These are phyloP conservation scores for Ceratobasidium sp. DNA, from an alignment of 1,284 basidiomycete species.

Conservation along the genomic window DNA sequence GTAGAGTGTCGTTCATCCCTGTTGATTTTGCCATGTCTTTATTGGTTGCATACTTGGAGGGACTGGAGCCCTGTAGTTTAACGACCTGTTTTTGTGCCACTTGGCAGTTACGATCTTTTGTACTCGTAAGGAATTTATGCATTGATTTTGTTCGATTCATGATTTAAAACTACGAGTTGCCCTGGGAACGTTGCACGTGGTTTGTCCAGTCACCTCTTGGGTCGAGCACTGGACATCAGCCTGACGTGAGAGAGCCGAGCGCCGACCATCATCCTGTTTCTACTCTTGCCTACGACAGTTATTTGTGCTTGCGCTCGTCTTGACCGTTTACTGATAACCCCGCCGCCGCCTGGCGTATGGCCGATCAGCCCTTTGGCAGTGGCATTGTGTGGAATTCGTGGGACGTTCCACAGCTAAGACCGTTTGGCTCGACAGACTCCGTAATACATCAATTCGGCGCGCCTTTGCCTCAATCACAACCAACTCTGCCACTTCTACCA, in stretches of 20 bases:
- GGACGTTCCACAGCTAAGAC: not conserved
- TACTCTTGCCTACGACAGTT: not conserved
- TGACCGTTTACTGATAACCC: not conserved
- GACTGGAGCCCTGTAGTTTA: constrained; percentile 42
- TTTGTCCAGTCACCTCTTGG: constrained; percentile 9
- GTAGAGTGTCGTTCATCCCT: constrained; percentile 21
- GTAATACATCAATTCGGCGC: not conserved
- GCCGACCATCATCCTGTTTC: not conserved
- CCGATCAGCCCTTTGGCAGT: constrained; percentile 1
- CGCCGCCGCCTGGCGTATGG: constrained; percentile 10
- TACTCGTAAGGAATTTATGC: constrained; percentile 19
- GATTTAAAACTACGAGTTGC: not conserved
- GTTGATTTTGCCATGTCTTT: constrained; percentile 26
- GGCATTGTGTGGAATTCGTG: not conserved
- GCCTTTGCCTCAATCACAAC: not conserved
- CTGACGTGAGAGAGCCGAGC: constrained; percentile 18
- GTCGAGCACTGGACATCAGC: constrained; percentile 26
- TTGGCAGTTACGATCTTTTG: constrained; percentile 44
- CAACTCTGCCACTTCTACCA: not conserved
- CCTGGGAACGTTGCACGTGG: constrained; percentile 19
- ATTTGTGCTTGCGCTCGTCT: too few species aligned
- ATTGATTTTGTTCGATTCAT: constrained; percentile 27
- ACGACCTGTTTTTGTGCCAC: constrained; percentile 32
- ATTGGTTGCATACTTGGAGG: constrained; percentile 36
- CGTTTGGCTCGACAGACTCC: constrained; percentile 5